Percentiles rank a stretch among this genome's conserved stretches.
phyloP scores from a whole-genome alignment of 352 stramenopile species.

The Thraustotheca clavata region DNA sequence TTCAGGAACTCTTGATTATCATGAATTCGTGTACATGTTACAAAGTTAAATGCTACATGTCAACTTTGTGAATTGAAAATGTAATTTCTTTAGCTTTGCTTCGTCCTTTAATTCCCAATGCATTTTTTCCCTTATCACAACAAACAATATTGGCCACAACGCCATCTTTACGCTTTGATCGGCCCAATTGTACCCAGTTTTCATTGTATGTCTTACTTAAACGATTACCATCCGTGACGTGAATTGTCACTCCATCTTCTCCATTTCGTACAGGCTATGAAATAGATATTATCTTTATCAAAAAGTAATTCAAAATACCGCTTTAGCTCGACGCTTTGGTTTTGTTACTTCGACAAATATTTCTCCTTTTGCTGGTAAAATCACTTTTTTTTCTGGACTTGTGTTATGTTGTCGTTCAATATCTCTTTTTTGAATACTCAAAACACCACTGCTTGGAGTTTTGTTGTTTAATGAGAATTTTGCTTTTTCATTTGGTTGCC shows the following conservation, averaged over 20 bases:
- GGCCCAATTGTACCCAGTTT: not conserved
- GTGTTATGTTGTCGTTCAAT: not conserved
- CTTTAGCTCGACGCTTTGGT: constrained; percentile 35
- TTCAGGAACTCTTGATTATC: not conserved
- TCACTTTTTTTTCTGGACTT: no score
- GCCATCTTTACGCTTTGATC: not conserved
- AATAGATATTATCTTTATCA: not conserved
- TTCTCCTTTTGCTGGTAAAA: constrained; percentile 53
- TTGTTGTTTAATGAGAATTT: constrained; percentile 77
- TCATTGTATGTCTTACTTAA: constrained; percentile 58
- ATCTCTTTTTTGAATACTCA: constrained; percentile 39
- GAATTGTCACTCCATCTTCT: constrained; percentile 34
- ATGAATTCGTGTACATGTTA: constrained; percentile 8
- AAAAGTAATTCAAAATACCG: constrained; percentile 23
- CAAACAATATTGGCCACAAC: not conserved
- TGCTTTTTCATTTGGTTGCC: constrained; percentile 34
- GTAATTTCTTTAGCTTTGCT: not conserved
- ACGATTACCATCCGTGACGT: constrained; percentile 64
- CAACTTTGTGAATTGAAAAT: not conserved
- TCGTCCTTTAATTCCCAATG: not conserved
- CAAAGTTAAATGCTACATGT: not conserved
- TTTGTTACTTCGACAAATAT: constrained; percentile 65
- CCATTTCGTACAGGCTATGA: constrained; percentile 35
- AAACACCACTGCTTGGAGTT: constrained; percentile 34
- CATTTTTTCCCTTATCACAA: not conserved